Evolutionary conservation across 495 filamentous ascomycete genomes (phyloP).

Genomic region (Lasiosphaeris hirsuta): DNA sequence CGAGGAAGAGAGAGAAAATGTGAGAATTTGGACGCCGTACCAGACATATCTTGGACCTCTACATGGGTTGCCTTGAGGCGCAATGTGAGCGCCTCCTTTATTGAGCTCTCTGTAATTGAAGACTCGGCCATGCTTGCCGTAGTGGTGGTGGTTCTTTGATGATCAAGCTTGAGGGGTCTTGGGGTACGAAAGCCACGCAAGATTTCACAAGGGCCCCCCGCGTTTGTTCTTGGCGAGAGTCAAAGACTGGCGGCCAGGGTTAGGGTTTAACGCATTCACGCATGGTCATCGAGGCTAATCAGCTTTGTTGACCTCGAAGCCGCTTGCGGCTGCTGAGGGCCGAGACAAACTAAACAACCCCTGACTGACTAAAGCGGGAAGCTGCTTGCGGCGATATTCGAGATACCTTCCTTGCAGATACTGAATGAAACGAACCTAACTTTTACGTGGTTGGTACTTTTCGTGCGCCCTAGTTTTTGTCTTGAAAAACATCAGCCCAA

Average conservation of each 20-base stretch:
- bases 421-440: too few relatives aligned
- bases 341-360: too few relatives aligned
- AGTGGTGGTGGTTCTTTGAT: constrained; percentile 11
- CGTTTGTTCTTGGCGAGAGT: neutral
- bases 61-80: constrained; percentile 79
- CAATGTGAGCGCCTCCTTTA: constrained; percentile 66
- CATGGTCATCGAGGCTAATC: too few relatives aligned
- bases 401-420: too few relatives aligned
- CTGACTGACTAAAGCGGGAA: too few relatives aligned
- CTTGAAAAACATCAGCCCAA: too few relatives aligned
- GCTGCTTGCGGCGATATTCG: too few relatives aligned
- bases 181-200: neutral
- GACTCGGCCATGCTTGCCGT: constrained; percentile 45
- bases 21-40: constrained; percentile 45
- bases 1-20: neutral
- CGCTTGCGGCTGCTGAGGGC: too few relatives aligned
- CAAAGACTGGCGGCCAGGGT: neutral
- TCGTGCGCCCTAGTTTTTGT: too few relatives aligned
- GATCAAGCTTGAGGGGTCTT: too few relatives aligned
- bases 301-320: neutral
- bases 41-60: constrained; percentile 89
- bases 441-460: too few relatives aligned
- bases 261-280: too few relatives aligned
- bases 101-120: constrained; percentile 64
- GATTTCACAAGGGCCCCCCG: neutral